Conservation (phyloP, 805 yeast genomes). For the Schwanniomyces occidentalis region DNA sequence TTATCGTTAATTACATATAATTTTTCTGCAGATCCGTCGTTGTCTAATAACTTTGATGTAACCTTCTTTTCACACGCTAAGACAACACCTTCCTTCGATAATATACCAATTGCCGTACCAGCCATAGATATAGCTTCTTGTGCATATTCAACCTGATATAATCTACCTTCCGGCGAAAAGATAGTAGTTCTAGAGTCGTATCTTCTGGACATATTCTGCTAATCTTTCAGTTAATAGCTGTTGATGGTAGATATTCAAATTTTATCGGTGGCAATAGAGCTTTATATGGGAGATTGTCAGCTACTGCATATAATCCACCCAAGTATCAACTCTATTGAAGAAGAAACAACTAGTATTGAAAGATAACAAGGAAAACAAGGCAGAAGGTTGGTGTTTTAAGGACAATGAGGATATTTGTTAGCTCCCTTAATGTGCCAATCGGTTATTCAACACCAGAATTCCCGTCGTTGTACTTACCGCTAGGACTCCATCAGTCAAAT, state of each 20-base stretch:
- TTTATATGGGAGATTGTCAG: conserved; percentile 2
- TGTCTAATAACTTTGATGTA: conserved; percentile 88
- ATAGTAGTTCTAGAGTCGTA: conserved; percentile 99
- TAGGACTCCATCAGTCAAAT: conserved; percentile 34
- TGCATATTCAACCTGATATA: conserved; percentile 97
- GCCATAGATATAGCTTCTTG: conserved; percentile 86
- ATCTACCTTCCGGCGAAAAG: conserved; percentile 97
- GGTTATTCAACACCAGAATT: conserved; percentile 80
- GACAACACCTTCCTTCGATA: conserved; percentile 84
- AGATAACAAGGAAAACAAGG: background rate
- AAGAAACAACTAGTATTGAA: background rate
- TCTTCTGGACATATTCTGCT: conserved; percentile 74
- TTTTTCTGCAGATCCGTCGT: conserved; percentile 91
- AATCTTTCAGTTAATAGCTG: conserved; percentile 1
- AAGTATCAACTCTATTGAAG: background rate
- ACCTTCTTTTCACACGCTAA: conserved; percentile 96
- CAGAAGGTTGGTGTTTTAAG: background rate
- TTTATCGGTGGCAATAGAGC: conserved; percentile 11
- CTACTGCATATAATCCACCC: conserved; percentile 8
- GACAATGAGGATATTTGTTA: conserved; percentile 25
- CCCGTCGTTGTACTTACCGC: conserved; percentile 81
- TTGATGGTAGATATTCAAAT: conserved; percentile 1
- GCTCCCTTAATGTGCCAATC: conserved; percentile 63
- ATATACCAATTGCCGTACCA: conserved; percentile 78
- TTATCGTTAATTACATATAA: conserved; percentile 81